These are phyloP conservation scores for Ustilago curta DNA, from an alignment of 1,284 basidiomycete genomes.

Conservation along the genomic window DNA sequence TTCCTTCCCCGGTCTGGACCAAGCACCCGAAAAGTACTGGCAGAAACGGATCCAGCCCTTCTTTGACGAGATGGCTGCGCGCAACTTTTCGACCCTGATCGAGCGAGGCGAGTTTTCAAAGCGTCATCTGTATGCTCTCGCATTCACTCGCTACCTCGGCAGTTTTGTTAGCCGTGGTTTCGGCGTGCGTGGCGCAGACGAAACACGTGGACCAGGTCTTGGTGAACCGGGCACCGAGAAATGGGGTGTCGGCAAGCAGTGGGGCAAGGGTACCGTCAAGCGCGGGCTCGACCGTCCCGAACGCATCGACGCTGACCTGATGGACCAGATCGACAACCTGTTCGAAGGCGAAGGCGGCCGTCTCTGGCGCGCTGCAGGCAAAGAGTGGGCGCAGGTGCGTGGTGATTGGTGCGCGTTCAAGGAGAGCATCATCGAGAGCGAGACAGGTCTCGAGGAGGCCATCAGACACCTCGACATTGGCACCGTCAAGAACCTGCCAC, in stretches of 20 bases:
- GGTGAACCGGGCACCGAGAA: conserved; percentile 62
- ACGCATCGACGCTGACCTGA: conserved; percentile 48
- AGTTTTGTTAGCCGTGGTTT: conserved; percentile 65
- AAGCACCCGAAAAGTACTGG: conserved; percentile 64
- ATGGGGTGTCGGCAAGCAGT: conserved; percentile 68
- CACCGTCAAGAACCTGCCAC: conserved; percentile 63
- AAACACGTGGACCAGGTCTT: conserved; percentile 63
- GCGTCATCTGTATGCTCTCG: conserved; percentile 59
- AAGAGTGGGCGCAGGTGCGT: conserved; percentile 55
- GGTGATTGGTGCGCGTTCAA: conserved; percentile 62
- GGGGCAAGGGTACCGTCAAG: conserved; percentile 68
- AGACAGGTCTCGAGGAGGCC: conserved; percentile 63
- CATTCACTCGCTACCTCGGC: conserved; percentile 63
- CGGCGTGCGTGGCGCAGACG: conserved; percentile 64
- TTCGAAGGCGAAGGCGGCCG: conserved; percentile 54
- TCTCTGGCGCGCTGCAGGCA: conserved; percentile 60
- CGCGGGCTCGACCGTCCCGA: conserved; percentile 65
- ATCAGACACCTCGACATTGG: conserved; percentile 59
- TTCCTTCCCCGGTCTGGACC: conserved; percentile 60
- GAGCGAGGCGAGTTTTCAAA: conserved; percentile 63
- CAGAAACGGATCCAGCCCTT: conserved; percentile 65
- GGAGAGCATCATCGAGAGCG: conserved; percentile 66
- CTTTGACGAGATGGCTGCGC: conserved; percentile 61
- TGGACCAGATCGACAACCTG: conserved; percentile 57
- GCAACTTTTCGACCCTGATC: conserved; percentile 59